Percentiles rank a stretch among this genome's conserved stretches.
Evolutionary conservation across 257 asterid genomes (phyloP).

Genomic region (Cynanchum wilfordii): DNA sequence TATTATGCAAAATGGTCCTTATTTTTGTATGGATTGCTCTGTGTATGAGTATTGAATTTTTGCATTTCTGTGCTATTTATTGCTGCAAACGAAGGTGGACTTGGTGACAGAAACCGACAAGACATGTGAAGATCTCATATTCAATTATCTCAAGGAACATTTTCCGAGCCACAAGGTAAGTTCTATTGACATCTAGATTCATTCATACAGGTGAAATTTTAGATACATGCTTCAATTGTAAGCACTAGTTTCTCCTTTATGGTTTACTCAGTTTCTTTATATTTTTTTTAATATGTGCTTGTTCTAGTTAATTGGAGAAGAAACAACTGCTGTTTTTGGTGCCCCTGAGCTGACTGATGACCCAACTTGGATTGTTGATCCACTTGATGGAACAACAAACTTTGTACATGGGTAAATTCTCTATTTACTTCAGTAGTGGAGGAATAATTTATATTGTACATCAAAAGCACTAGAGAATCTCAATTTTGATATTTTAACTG

Average conservation of each 20-base stretch:
- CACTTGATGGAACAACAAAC: conserved; percentile 93
- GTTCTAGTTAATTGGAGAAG: conserved; percentile 88
- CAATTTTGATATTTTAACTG: conserved; percentile 17
- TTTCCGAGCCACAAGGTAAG: conserved; percentile 76
- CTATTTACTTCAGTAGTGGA: conserved; percentile 3
- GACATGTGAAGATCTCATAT: conserved; percentile 79
- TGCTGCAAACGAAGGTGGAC: conserved; percentile 61
- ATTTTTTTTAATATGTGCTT: conserved; percentile 1
- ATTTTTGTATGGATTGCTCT: conserved; percentile 1
- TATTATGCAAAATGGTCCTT: not conserved
- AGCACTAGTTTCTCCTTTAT: not conserved
- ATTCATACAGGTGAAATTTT: not conserved
- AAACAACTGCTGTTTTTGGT: conserved; percentile 87
- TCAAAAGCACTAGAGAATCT: conserved; percentile 8
- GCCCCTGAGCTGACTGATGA: conserved; percentile 68
- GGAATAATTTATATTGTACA: not conserved
- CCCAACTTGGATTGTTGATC: conserved; percentile 98
- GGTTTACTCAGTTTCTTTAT: not conserved
- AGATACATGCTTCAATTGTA: conserved; percentile 8
- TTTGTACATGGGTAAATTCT: conserved; percentile 79
- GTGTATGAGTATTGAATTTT: not conserved
- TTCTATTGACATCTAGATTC: not conserved
- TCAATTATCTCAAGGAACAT: conserved; percentile 48
- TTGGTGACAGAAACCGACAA: conserved; percentile 95
- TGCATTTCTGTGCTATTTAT: not conserved